These are phyloP conservation scores for Micractinium sp. DNA, from an alignment of 139 green algal genomes.

Conservation along the genomic window DNA sequence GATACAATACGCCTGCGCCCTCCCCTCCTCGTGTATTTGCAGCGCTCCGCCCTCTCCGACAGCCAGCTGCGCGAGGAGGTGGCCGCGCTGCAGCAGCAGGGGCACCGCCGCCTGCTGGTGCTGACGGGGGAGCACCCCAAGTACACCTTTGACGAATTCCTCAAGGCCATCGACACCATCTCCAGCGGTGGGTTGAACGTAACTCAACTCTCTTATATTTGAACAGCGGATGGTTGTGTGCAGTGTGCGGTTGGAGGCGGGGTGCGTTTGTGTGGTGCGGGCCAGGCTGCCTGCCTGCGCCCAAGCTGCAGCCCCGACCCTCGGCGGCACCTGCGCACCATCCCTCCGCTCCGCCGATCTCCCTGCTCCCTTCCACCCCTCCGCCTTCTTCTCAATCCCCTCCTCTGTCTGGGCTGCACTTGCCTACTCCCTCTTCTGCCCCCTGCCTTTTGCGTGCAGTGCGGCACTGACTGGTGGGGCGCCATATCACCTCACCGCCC, in stretches of 20 bases:
- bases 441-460: neutral
- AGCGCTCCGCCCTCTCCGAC: slow-evolving; percentile 39
- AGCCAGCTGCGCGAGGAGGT: slow-evolving; percentile 66
- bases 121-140: slow-evolving; percentile 75
- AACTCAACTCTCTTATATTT: no score
- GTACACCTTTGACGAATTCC: slow-evolving; percentile 77
- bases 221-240: neutral
- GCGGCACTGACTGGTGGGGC: neutral
- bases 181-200: slow-evolving; percentile 16
- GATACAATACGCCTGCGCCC: neutral
- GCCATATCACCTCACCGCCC: neutral
- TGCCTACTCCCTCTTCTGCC: no score
- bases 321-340: no score
- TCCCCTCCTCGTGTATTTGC: neutral
- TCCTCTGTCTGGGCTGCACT: no score
- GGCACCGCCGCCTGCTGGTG: slow-evolving; percentile 71
- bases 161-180: slow-evolving; percentile 69
- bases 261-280: neutral
- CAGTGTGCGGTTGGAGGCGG: neutral
- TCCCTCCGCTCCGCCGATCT: no score
- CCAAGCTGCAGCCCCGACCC: no score
- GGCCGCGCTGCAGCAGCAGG: slow-evolving; percentile 61
- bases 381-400: no score
- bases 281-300: neutral
- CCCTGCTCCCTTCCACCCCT: no score